Conservation (phyloP, 257 asterid species). For the Capsicum rhomboideum region DNA sequence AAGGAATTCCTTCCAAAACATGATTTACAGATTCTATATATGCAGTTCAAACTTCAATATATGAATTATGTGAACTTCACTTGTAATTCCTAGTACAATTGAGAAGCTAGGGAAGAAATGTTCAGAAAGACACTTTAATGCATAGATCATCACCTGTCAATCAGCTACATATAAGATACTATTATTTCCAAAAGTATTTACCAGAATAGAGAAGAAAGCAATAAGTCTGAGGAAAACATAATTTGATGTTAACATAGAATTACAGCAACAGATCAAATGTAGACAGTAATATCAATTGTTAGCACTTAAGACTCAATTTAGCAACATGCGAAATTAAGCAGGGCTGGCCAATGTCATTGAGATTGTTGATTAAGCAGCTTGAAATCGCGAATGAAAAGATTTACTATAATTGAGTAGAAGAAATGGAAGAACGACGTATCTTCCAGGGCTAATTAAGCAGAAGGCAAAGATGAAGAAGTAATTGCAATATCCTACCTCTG, state of each 20-base stretch:
- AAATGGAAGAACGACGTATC: background rate
- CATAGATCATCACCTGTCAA: background rate
- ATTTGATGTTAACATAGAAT: background rate
- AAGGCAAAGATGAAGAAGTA: background rate
- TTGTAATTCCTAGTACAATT: background rate
- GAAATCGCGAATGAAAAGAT: background rate
- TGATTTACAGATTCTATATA: background rate
- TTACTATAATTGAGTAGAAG: background rate
- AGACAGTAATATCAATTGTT: background rate
- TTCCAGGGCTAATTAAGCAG: background rate
- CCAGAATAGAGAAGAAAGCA: background rate
- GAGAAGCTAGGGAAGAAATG: background rate
- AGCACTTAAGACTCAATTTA: background rate
- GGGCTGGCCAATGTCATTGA: background rate
- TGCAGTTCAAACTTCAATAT: background rate
- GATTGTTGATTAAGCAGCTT: background rate
- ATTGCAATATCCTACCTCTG: conserved; percentile 47
- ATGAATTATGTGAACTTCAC: background rate
- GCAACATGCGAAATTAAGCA: background rate
- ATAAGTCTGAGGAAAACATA: background rate
- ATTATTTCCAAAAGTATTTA: background rate
- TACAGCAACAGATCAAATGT: background rate
- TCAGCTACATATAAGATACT: background rate
- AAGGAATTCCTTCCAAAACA: background rate
- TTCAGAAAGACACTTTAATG: background rate